Evolutionary conservation across 2,329 filamentous ascomycete species (phyloP).

Genomic region (Akanthomyces lecanii): DNA sequence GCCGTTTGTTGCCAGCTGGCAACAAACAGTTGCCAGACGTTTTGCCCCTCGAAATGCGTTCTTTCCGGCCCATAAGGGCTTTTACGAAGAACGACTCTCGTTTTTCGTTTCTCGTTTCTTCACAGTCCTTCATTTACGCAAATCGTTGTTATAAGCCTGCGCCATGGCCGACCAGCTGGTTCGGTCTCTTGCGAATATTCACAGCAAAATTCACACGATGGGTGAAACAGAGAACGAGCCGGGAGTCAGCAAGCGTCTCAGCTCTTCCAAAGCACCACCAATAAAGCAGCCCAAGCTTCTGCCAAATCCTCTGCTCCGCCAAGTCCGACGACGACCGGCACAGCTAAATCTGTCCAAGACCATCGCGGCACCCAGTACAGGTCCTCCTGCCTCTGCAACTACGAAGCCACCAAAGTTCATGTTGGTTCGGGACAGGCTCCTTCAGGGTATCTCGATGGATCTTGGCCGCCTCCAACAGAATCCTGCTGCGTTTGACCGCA

Average conservation of each 20-base stretch:
- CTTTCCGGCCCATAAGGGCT: too few species aligned
- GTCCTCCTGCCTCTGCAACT: too few species aligned
- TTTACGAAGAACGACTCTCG: too few species aligned
- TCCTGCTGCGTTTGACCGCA: not conserved
- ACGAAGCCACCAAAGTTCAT: not conserved
- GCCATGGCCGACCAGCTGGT: not conserved
- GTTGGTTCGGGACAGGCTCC: not conserved
- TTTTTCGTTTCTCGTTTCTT: too few species aligned
- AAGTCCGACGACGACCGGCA: not conserved
- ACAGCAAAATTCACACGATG: not conserved
- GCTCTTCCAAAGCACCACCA: not conserved
- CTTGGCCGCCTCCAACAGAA: not conserved
- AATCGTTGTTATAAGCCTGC: too few species aligned
- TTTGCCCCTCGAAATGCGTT: too few species aligned
- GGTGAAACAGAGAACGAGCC: not conserved
- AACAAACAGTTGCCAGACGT: too few species aligned
- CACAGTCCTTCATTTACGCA: too few species aligned
- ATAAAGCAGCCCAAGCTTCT: not conserved
- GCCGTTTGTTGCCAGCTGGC: too few species aligned
- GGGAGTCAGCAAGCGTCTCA: not conserved
- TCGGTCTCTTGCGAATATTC: not conserved
- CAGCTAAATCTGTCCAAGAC: not conserved
- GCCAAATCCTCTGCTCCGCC: not conserved
- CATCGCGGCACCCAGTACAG: not conserved
- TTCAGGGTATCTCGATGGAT: not conserved